Conservation (phyloP, 192 early-diverging fungal species). For the Allomyces javanicus region DNA sequence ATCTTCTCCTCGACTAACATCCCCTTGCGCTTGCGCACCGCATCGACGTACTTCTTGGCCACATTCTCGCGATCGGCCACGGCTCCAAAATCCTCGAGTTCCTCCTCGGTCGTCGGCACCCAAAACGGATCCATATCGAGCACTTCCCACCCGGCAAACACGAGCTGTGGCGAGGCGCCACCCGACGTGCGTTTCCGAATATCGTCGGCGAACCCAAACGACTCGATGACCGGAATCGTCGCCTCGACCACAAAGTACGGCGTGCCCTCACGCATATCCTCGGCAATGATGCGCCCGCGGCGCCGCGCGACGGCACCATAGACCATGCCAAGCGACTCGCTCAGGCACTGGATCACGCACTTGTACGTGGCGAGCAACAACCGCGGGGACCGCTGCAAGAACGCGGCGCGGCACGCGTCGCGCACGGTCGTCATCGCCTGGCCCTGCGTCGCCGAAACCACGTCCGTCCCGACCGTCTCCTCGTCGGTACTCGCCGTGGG, state of each 20-base stretch:
- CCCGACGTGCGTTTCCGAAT: slow-evolving; percentile 90
- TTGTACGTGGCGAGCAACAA: slow-evolving; percentile 91
- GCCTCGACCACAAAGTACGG: slow-evolving; percentile 82
- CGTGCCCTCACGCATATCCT: slow-evolving; percentile 96
- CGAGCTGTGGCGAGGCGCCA: slow-evolving; percentile 80
- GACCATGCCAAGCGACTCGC: slow-evolving; percentile 86
- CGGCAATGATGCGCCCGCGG: slow-evolving; percentile 75
- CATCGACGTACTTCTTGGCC: slow-evolving; percentile 92
- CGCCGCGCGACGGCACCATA: slow-evolving; percentile 82
- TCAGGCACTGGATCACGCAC: slow-evolving; percentile 89
- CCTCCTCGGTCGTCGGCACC: slow-evolving; percentile 93
- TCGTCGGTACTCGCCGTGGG: slow-evolving; percentile 6
- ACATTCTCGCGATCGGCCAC: slow-evolving; percentile 92
- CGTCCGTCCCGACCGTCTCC: slow-evolving; percentile 2
- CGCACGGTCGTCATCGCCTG: slow-evolving; percentile 74
- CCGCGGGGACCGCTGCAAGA: slow-evolving; percentile 84
- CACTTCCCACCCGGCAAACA: slow-evolving; percentile 79
- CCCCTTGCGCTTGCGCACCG: slow-evolving; percentile 83
- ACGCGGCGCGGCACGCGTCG: slow-evolving; percentile 62
- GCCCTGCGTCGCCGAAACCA: slow-evolving; percentile 17
- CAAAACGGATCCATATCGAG: slow-evolving; percentile 92
- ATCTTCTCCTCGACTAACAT: slow-evolving; percentile 35
- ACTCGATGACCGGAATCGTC: slow-evolving; percentile 81
- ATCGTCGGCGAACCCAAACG: slow-evolving; percentile 98
- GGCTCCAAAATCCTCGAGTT: slow-evolving; percentile 93